phyloP scores from a whole-genome alignment of 306 rosid species.

The Sesbania bispinosa region DNA sequence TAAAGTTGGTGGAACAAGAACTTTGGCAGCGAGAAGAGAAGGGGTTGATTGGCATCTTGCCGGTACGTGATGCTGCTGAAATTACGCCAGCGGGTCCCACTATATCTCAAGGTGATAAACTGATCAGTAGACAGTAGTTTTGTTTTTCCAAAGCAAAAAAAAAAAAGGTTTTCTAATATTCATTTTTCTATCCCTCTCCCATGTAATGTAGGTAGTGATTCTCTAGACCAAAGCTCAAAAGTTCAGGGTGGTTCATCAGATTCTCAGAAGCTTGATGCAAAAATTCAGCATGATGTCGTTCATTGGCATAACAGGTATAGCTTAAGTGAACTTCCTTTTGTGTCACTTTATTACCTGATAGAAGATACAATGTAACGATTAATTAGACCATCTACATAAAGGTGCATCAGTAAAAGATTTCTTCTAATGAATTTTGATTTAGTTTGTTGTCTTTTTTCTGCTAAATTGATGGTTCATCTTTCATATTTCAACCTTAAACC shows the following conservation, averaged over 20 bases:
- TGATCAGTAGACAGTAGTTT: not conserved
- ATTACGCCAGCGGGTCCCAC: slow-evolving; percentile 44
- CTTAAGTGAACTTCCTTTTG: not conserved
- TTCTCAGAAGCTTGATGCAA: slow-evolving; percentile 57
- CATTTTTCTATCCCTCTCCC: not conserved
- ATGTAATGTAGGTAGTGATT: slow-evolving; percentile 55
- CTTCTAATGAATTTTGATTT: not conserved
- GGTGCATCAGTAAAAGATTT: not conserved
- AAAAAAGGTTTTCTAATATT: not conserved
- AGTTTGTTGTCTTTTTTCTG: slow-evolving; percentile 16
- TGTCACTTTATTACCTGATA: not conserved
- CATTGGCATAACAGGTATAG: slow-evolving; percentile 91
- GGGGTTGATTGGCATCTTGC: slow-evolving; percentile 93
- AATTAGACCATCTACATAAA: not conserved
- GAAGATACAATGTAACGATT: not conserved
- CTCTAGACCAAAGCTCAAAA: slow-evolving; percentile 64
- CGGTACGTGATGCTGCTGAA: slow-evolving; percentile 86
- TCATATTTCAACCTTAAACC: not conserved
- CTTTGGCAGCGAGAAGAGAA: slow-evolving; percentile 99
- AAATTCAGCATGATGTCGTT: slow-evolving; percentile 72
- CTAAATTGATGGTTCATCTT: too few species aligned
- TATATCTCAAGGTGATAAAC: slow-evolving; percentile 62
- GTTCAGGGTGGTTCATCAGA: slow-evolving; percentile 62
- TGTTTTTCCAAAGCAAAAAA: not conserved
- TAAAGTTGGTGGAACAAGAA: slow-evolving; percentile 97